Evolutionary conservation across 2,329 filamentous ascomycete genomes (phyloP), one percentile per base, ranked within the genome.

Genomic region (Colletotrichum lupini): DNA sequence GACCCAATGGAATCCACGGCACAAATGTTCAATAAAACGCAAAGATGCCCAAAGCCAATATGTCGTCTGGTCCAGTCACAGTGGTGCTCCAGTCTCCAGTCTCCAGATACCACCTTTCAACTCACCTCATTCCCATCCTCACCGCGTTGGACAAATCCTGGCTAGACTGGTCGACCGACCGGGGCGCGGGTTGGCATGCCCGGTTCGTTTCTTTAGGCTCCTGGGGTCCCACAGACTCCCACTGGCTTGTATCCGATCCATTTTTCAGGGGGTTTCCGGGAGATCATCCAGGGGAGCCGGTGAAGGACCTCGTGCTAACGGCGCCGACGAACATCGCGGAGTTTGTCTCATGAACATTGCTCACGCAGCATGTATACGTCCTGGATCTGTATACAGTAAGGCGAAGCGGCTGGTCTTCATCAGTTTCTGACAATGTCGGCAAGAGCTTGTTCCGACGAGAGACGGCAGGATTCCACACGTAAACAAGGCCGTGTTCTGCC

Each of bases 271-370:
- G 70, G 22, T 22, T 60, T 71, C 59, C 73, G 73, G 73, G 71
- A 75, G 73, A 75, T 74, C 73, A 74, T 67, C 73, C 62, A 71
- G 67, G 73, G 71, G 65, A 70, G 62, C 61, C 63, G 67, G 71
- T 28, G 73, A 67, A 70, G 68, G 59, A 49, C 53, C 22, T 71
- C 22, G 58, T 67, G 32, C 55, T 26, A 69, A 62, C 26, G 70
- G 60, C 56, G 58, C 53, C 65, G 24, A 53, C 65, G 68, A 35
- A 37, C 52, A 52, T 60, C 59, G 37, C 52, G 22, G 55, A n/a
- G 64, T 49, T 5, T 66, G 46, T 56, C 59, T 70, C 70, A 30
- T 35, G 52, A 56, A 35, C 42, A 37, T 46, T 65, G 46, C 22
- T 19, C 60, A 8, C 8, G 42, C 12, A 16, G 42, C 22, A 32